Percentiles rank a stretch among this genome's conserved stretches.
These are phyloP conservation scores for Pseudomonodictys pantanalensis DNA, from an alignment of 495 filamentous ascomycete species.

Conservation along the genomic window DNA sequence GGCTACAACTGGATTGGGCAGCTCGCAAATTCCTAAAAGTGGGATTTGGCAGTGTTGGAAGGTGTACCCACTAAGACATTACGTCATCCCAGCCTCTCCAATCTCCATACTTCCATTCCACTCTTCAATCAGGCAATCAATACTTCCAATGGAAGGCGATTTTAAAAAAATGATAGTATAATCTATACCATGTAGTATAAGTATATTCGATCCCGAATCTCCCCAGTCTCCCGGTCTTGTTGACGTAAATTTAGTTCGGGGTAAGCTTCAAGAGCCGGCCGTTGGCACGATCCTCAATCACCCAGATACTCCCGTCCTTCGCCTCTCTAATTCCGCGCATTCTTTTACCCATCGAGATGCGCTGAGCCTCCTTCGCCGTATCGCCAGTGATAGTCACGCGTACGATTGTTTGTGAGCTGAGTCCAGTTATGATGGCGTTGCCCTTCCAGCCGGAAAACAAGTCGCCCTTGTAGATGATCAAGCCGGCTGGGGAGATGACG, in stretches of 20 bases:
- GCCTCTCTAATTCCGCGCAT: conserved; percentile 19
- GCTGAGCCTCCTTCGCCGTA: conserved; percentile 19
- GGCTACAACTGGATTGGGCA: too few relatives aligned
- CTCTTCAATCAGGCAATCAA: too few relatives aligned
- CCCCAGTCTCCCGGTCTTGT: too few relatives aligned
- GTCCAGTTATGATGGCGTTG: conserved; percentile 16
- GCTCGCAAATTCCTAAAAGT: too few relatives aligned
- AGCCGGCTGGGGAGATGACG: conserved; percentile 18
- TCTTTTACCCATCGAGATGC: conserved; percentile 16
- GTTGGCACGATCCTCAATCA: conserved; percentile 13
- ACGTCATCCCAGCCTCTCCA: too few relatives aligned
- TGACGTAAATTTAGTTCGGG: conserved; percentile 11
- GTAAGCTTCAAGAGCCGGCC: conserved; percentile 22
- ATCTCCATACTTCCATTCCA: too few relatives aligned
- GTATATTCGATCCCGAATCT: too few relatives aligned
- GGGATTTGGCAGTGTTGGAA: too few relatives aligned
- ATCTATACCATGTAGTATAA: too few relatives aligned
- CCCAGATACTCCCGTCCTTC: conserved; percentile 19
- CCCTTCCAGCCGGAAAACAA: conserved; percentile 18
- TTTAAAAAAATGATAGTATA: too few relatives aligned
- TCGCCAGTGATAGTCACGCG: conserved; percentile 13
- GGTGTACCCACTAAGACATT: too few relatives aligned
- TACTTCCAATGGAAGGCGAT: too few relatives aligned
- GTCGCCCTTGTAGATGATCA: conserved; percentile 22
- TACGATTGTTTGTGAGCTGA: conserved; percentile 17